Base-by-base conservation (phyloP, 495 filamentous ascomycete species). In the Podospora comata region DNA sequence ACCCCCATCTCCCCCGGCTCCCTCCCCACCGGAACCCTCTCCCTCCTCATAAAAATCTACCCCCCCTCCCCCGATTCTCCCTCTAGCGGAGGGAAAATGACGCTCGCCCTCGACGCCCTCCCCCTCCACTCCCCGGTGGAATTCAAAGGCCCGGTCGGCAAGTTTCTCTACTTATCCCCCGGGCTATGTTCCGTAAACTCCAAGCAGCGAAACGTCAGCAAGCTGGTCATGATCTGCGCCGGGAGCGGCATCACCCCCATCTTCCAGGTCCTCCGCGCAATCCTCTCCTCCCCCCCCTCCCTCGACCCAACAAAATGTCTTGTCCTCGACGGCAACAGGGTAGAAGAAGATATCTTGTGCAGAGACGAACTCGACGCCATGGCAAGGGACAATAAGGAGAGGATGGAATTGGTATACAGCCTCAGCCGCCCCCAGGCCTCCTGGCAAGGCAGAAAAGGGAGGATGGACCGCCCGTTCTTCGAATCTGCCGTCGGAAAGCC, bases 181-280 rank as follows among this genome's bases (percentile, higher is more conserved):
- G 93, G 94, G 0, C 70, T 78, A 9, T 91, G 93, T 67, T 71
- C 82, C 0, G 79, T 97, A 48, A 85, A 86, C 53, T 88, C 86
- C 3, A 81, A 80, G 44, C 78, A 85, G 68, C 77, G 91, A 16
- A 77, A 70, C 2, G 87, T 97, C 1, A 83, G 83, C 55, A 84
- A 82, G 27, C 93, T 98, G 77, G 82, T 88, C 70, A 97, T 98
- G 94, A 90, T 98, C 62, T 95, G 91, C 69, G 94, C 85, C 32
- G 94, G 94, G 48, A 91, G 87, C 3, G 94, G 94, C 2, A 92
- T 98, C 72, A 98, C 94, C 55, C 94, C 94, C 1, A 91, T 97
- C 65, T 97, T 90, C 80, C 91, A 96, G 70, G 92, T 97, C 1
- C 82, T 97, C 48, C 82, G 92, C 32, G 92, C 92, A 4, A 86